phyloP scores from a whole-genome alignment of 768 basidiomycete species.

The Calvatia gigantea region DNA sequence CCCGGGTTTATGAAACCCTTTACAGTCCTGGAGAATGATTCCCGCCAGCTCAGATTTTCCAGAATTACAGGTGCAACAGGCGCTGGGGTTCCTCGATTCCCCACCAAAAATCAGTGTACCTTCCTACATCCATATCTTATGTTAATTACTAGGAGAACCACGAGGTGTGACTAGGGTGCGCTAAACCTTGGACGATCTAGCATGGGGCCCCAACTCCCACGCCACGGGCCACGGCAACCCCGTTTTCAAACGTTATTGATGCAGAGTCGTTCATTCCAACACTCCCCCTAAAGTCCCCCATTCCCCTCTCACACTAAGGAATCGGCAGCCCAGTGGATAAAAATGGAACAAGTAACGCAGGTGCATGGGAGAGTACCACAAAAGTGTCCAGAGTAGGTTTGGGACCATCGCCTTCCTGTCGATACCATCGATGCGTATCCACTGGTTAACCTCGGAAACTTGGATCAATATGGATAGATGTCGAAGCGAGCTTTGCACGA shows the following conservation, averaged over 20 bases:
- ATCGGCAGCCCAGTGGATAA: background rate
- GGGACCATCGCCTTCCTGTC: background rate
- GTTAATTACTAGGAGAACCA: background rate
- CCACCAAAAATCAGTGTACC: too few species aligned
- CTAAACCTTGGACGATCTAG: background rate
- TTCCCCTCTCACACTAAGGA: conserved; percentile 9
- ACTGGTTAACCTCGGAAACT: background rate
- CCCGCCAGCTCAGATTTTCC: background rate
- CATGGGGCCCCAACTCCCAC: background rate
- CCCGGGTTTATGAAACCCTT: background rate
- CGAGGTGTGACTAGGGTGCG: background rate
- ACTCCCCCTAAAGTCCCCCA: conserved; percentile 2
- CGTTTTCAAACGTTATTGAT: background rate
- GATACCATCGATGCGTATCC: conserved; percentile 2
- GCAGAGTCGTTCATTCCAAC: background rate
- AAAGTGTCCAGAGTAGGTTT: background rate
- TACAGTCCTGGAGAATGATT: background rate
- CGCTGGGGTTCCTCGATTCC: too few species aligned
- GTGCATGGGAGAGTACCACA: conserved; percentile 4
- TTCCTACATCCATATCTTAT: background rate
- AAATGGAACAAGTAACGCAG: background rate
- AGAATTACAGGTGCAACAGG: too few species aligned
- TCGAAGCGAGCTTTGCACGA: background rate
- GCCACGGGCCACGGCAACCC: too few species aligned
- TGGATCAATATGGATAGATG: conserved; percentile 2